These are phyloP conservation scores for Jatropha podagrica DNA, from an alignment of 441 rosid species.

Conservation along the genomic window DNA sequence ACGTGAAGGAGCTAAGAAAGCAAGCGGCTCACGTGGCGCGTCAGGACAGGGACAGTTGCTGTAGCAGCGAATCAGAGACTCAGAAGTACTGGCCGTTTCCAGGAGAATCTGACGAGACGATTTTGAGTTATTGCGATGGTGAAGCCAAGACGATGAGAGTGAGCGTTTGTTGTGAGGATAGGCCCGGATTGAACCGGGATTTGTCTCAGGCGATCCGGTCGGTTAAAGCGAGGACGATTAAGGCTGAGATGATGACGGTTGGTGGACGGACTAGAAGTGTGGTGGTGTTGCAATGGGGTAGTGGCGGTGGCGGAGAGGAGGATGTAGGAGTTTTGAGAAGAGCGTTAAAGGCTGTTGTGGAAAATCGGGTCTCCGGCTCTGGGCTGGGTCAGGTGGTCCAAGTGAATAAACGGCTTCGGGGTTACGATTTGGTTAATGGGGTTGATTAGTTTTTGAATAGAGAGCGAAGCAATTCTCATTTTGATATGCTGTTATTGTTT, in stretches of 20 bases:
- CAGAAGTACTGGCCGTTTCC: conserved; percentile 34
- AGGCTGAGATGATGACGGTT: conserved; percentile 53
- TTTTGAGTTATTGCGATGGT: conserved; percentile 26
- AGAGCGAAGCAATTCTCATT: background rate
- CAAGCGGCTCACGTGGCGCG: conserved; percentile 40
- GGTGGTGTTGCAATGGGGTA: conserved; percentile 33
- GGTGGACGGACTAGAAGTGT: conserved; percentile 50
- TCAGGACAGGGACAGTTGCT: conserved; percentile 13
- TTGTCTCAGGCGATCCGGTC: conserved; percentile 35
- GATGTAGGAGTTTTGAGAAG: conserved; percentile 1
- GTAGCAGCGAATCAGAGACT: conserved; percentile 20
- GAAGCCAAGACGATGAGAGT: conserved; percentile 29
- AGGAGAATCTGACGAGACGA: conserved; percentile 47
- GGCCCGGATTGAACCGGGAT: conserved; percentile 49
- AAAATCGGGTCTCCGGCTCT: background rate
- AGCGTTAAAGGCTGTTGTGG: conserved; percentile 3
- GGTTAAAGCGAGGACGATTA: conserved; percentile 39
- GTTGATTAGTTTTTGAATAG: background rate
- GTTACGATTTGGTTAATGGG: conserved; percentile 18
- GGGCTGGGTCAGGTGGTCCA: conserved; percentile 4
- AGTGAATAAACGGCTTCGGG: conserved; percentile 34
- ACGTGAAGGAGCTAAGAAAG: conserved; percentile 53
- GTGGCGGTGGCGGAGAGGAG: conserved; percentile 1
- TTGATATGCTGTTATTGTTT: background rate
- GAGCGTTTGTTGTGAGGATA: conserved; percentile 53